Evolutionary conservation across 2,329 filamentous ascomycete genomes (phyloP).

Genomic region (Cladophialophora immunda): DNA sequence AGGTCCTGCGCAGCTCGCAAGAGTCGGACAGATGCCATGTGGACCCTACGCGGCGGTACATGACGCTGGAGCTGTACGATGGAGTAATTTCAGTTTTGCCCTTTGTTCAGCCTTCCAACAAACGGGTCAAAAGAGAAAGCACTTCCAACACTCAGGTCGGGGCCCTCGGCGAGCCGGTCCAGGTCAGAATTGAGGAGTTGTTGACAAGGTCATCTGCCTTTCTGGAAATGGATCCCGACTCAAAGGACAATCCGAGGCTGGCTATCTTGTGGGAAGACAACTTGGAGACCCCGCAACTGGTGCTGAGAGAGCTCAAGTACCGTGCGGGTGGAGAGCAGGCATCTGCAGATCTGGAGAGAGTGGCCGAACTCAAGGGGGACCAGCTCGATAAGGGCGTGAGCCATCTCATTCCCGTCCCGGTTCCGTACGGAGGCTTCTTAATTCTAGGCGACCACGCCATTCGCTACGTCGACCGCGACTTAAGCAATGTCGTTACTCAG

Average conservation of each 20-base stretch:
- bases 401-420: conserved; percentile 68
- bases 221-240: conserved; percentile 61
- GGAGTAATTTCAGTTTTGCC: conserved; percentile 72
- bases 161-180: conserved; percentile 68
- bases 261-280: conserved; percentile 73
- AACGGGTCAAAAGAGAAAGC: conserved; percentile 43
- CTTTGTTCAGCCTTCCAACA: conserved; percentile 64
- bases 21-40: conserved; percentile 84
- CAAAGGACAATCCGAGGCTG: conserved; percentile 63
- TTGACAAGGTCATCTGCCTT: conserved; percentile 73
- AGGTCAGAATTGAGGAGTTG: conserved; percentile 71
- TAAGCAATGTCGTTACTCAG: conserved; percentile 70
- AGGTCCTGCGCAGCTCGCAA: conserved; percentile 75
- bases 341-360: conserved; percentile 62
- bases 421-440: conserved; percentile 72
- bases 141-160: conserved; percentile 44
- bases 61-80: conserved; percentile 74
- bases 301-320: conserved; percentile 64
- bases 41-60: conserved; percentile 76
- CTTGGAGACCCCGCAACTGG: conserved; percentile 63
- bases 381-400: conserved; percentile 68
- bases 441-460: conserved; percentile 83
- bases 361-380: conserved; percentile 57
- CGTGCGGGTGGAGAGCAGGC: conserved; percentile 55
- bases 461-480: conserved; percentile 83